These are phyloP conservation scores for Rhodotorula babjevae DNA, from an alignment of 768 basidiomycete species.

Conservation along the genomic window DNA sequence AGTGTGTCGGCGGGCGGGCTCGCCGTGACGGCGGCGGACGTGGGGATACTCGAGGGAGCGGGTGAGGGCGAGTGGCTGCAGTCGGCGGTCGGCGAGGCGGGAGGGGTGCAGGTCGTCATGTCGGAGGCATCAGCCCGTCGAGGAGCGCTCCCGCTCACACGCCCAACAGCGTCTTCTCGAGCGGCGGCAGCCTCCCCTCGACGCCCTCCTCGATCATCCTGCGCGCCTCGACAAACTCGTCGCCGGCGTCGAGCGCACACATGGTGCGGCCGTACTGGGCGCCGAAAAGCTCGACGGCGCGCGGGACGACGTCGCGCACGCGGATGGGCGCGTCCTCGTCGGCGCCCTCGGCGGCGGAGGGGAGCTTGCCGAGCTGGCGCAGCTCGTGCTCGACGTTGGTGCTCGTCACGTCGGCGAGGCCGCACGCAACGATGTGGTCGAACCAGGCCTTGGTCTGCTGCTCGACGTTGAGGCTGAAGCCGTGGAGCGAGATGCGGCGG, in stretches of 20 bases:
- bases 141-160: neutral
- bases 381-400: constrained; percentile 31
- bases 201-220: constrained; percentile 19
- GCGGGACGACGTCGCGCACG: constrained; percentile 2
- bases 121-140: no score
- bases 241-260: constrained; percentile 5
- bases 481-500: constrained; percentile 89
- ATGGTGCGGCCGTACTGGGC: constrained; percentile 23
- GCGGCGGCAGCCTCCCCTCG: constrained; percentile 14
- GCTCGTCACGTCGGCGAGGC: constrained; percentile 63
- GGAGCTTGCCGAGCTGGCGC: constrained; percentile 4
- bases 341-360: neutral
- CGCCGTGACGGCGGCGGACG: no score
- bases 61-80: no score
- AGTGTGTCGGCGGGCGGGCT: no score
- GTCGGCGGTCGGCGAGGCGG: no score
- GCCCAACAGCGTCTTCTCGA: constrained; percentile 2
- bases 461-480: constrained; percentile 88
- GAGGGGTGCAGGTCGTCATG: no score
- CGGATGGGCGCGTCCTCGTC: no score
- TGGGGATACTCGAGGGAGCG: no score
- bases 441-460: constrained; percentile 80
- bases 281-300: constrained; percentile 16
- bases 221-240: constrained; percentile 16
- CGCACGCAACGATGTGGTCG: constrained; percentile 80